Evolutionary conservation across 2,329 filamentous ascomycete genomes (phyloP).

Genomic region (Aspergillus melleus): DNA sequence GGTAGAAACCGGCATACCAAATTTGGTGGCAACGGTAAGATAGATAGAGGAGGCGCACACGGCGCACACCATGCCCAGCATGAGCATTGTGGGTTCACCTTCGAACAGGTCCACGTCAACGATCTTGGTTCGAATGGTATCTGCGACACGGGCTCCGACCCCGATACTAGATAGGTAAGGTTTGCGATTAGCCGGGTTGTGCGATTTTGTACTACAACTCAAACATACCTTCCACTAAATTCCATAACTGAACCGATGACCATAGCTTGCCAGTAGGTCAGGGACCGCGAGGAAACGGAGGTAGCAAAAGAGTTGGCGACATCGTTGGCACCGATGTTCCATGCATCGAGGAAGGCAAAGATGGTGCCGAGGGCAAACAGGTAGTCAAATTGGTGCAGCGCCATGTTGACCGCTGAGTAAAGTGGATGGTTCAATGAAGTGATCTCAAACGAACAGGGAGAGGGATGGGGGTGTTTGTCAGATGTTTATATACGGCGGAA

Average conservation of each 20-base stretch:
- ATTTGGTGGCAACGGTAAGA: conserved; percentile 15
- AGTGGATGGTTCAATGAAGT: neutral
- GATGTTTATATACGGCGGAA: neutral
- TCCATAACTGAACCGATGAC: conserved; percentile 19
- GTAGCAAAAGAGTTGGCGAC: conserved; percentile 23
- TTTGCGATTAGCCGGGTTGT: neutral
- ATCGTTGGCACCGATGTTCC: conserved; percentile 23
- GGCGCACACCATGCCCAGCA: conserved; percentile 21
- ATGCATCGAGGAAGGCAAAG: conserved; percentile 22
- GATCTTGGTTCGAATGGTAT: conserved; percentile 21
- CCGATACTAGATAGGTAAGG: conserved; percentile 12
- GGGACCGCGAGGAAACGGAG: conserved; percentile 19
- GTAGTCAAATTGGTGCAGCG: conserved; percentile 20
- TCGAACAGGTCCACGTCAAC: conserved; percentile 12
- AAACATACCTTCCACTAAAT: conserved; percentile 15
- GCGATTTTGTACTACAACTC: neutral
- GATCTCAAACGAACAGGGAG: neutral
- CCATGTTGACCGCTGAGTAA: conserved; percentile 3
- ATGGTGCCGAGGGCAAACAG: conserved; percentile 21
- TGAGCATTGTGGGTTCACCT: conserved; percentile 12
- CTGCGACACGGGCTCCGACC: conserved; percentile 17
- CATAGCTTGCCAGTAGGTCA: conserved; percentile 22
- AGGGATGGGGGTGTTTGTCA: neutral
- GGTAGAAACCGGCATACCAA: conserved; percentile 21
- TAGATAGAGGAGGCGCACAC: conserved; percentile 16